Percentiles rank a stretch among this genome's conserved stretches.
Conservation (phyloP, 208 protist species). For the Crithidia mellificae region DNA sequence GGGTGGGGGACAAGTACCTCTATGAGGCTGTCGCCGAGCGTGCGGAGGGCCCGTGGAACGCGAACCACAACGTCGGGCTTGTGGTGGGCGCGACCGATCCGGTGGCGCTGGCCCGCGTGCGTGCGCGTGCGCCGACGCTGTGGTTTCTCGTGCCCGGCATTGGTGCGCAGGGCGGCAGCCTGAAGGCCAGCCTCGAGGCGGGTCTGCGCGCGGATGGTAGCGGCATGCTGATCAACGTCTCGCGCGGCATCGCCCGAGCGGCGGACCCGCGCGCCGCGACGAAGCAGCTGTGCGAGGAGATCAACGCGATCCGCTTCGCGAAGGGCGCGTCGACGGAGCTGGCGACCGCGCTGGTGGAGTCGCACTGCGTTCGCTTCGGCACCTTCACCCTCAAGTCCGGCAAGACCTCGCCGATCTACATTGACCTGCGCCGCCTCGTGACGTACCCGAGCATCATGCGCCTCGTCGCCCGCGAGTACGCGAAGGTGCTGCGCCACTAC, state of each 20-base stretch:
- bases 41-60: slow-evolving; percentile 72
- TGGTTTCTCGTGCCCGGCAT: slow-evolving; percentile 91
- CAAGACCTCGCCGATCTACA: slow-evolving; percentile 95
- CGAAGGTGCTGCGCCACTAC: slow-evolving; percentile 61
- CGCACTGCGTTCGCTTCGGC: slow-evolving; percentile 92
- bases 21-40: slow-evolving; percentile 83
- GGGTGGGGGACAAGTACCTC: slow-evolving; percentile 53
- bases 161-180: slow-evolving; percentile 82
- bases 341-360: slow-evolving; percentile 73
- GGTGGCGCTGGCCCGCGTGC: slow-evolving; percentile 71
- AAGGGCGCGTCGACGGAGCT: slow-evolving; percentile 51
- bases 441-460: slow-evolving; percentile 86
- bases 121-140: slow-evolving; percentile 71
- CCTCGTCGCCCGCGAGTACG: slow-evolving; percentile 80
- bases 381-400: slow-evolving; percentile 96
- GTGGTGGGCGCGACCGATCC: slow-evolving; percentile 87
- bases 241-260: slow-evolving; percentile 71
- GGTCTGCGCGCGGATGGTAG: slow-evolving; percentile 78
- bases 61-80: slow-evolving; percentile 80
- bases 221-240: slow-evolving; percentile 87
- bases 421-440: slow-evolving; percentile 93
- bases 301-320: slow-evolving; percentile 68
- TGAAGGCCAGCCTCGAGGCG: slow-evolving; percentile 69
- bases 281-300: slow-evolving; percentile 73
- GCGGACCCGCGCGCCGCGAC: slow-evolving; percentile 69